Percentiles rank a stretch among this genome's conserved stretches.
These are phyloP conservation scores for Rhizopus arrhizus DNA, from an alignment of 371 early-diverging fungal genomes.

Conservation along the genomic window DNA sequence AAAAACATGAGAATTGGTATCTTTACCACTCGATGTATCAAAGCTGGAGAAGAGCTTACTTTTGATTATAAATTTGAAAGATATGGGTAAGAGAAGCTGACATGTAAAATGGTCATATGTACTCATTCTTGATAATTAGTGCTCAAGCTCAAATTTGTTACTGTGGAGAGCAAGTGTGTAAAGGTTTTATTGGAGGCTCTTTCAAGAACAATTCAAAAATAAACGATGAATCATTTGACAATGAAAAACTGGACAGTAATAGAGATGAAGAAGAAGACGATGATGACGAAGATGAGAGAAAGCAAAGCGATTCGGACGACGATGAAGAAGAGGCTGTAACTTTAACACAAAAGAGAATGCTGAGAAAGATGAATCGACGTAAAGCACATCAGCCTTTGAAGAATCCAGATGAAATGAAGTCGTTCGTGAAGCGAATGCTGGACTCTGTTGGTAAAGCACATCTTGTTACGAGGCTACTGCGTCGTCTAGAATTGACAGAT, in stretches of 20 bases:
- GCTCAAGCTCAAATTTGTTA: constrained; percentile 89
- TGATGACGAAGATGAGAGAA: constrained; percentile 6
- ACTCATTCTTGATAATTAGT: constrained; percentile 35
- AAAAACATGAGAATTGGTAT: constrained; percentile 80
- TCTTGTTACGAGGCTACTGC: constrained; percentile 52
- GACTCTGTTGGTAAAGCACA: constrained; percentile 60
- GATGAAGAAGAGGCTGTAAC: constrained; percentile 26
- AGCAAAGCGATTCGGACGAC: background rate
- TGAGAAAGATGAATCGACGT: constrained; percentile 19
- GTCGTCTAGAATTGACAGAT: constrained; percentile 43
- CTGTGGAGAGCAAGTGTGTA: constrained; percentile 89
- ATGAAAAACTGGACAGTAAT: constrained; percentile 17
- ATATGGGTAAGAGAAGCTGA: constrained; percentile 45
- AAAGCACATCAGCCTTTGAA: constrained; percentile 44
- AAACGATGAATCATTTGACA: constrained; percentile 6
- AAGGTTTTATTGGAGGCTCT: constrained; percentile 86
- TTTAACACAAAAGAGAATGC: constrained; percentile 32
- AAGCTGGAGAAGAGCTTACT: constrained; percentile 82
- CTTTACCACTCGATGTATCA: constrained; percentile 71
- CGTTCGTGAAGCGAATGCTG: constrained; percentile 69
- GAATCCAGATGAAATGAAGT: constrained; percentile 61
- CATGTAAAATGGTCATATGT: background rate
- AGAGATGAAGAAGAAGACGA: constrained; percentile 36
- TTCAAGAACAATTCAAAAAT: constrained; percentile 19
- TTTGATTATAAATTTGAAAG: constrained; percentile 94